Base-by-base conservation (phyloP, 805 yeast genomes). In the Lipomyces yamadae region DNA sequence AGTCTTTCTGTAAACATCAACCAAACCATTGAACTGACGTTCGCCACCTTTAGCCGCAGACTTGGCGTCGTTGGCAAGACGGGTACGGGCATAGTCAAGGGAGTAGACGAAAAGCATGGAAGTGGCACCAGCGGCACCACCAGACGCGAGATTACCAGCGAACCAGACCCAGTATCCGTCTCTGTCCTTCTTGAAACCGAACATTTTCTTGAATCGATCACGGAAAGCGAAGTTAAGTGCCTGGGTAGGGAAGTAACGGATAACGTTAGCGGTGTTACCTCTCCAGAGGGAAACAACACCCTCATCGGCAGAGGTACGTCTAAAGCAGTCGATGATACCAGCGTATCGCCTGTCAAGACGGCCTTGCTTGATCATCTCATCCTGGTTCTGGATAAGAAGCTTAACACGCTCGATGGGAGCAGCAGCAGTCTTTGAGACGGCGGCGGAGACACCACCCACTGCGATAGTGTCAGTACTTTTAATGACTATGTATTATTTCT, bases 371-470 rank as follows among this genome's bases (percentile, higher is more conserved):
- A 93, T 81, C 97, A 92, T 92, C 85, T 93, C 97, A 81, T 93
- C 97, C 70, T 37, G 55, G 85, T 93, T 92, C 86, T 92, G 98
- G 81, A 92, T 91, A 83, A 92, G 88, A 78, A 92, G 86, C 86
- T 92, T 92, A 80, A 92, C 97, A 86, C 98, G 89, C 85, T 92
- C 97, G 80, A 92, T 92, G 82, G 97, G 97, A 77, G 97, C 96
- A 78, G 97, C 97, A 73, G 96, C 97, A 73, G 97, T 92, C 88
- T 92, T 92, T 76, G 97, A 90, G 84, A 92, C 93, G 79, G 97
- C 97, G 84, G 97, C 97, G 84, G 97, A 92, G 76, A 92, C 96
- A 92, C 97, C 97, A 84, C 97, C 97, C 97, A 93, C 91, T 83
- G 90, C 76, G 85, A 88, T 88, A 79, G 85, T 87, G 77, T 83